Percentiles rank a stretch among this genome's conserved stretches.
phyloP scores from a whole-genome alignment of 202 grass and related monocot genomes.

The Hordeum pubiflorum region DNA sequence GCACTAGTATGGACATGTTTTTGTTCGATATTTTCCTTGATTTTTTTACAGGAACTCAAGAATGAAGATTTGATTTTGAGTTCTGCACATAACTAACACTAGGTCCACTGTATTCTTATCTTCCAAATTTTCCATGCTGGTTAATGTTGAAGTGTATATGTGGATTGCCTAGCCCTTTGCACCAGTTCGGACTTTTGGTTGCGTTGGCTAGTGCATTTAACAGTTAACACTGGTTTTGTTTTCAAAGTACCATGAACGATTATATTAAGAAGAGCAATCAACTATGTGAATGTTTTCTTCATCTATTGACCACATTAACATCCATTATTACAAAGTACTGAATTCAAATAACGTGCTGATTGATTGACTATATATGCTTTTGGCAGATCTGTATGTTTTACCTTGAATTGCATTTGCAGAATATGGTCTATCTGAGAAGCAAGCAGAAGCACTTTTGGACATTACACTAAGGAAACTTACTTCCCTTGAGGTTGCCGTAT shows the following conservation, averaged over 20 bases:
- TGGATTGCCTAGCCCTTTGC: too few relatives aligned
- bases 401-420: constrained; percentile 40
- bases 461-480: constrained; percentile 93
- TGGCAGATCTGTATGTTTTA: not conserved
- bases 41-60: not conserved
- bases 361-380: constrained; percentile 4
- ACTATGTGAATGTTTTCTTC: not conserved
- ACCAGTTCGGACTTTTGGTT: too few relatives aligned
- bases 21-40: not conserved
- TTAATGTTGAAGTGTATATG: too few relatives aligned
- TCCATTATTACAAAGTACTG: not conserved
- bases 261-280: not conserved
- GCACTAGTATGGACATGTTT: not conserved
- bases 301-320: not conserved
- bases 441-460: constrained; percentile 88
- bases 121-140: not conserved
- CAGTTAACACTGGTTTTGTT: not conserved
- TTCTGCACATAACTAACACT: not conserved
- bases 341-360: not conserved
- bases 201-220: not conserved
- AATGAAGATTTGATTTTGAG: not conserved
- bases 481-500: constrained; percentile 66
- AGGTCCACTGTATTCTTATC: not conserved
- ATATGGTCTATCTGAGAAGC: constrained; percentile 72
- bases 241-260: not conserved